Evolutionary conservation across 306 rosid genomes (phyloP).

Genomic region (Quercus rubra): DNA sequence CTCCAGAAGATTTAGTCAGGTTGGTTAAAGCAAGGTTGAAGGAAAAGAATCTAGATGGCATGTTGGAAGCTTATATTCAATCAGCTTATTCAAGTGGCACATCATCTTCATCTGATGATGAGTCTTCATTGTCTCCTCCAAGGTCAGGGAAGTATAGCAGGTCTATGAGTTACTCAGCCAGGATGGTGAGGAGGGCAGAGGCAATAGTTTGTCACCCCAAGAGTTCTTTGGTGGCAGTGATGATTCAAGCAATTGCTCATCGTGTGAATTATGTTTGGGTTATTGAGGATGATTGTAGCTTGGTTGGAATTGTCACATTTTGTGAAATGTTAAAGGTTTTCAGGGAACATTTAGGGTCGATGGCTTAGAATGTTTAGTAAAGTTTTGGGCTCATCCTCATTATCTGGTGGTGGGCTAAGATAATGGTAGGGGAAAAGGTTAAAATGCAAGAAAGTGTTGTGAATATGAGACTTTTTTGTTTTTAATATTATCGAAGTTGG

Average conservation of each 20-base stretch:
- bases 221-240: slow-evolving; percentile 87
- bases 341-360: slow-evolving; percentile 56
- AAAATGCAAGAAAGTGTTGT: slow-evolving; percentile 6
- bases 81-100: slow-evolving; percentile 20
- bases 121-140: slow-evolving; percentile 36
- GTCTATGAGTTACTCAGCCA: slow-evolving; percentile 74
- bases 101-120: slow-evolving; percentile 83
- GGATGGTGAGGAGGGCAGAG: slow-evolving; percentile 79
- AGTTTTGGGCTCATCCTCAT: not conserved
- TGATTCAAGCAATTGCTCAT: slow-evolving; percentile 97
- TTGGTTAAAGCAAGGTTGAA: slow-evolving; percentile 63
- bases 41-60: slow-evolving; percentile 58
- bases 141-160: slow-evolving; percentile 53
- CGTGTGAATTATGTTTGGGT: slow-evolving; percentile 95
- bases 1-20: slow-evolving; percentile 73
- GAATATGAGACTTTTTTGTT: slow-evolving; percentile 21
- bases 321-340: slow-evolving; percentile 73
- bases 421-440: not conserved
- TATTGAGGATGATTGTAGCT: slow-evolving; percentile 79
- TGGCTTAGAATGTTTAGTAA: slow-evolving; percentile 8
- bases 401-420: not conserved
- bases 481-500: slow-evolving; percentile 10
- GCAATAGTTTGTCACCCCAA: slow-evolving; percentile 89
- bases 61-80: slow-evolving; percentile 51
- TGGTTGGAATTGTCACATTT: slow-evolving; percentile 84